phyloP scores from a whole-genome alignment of 2,329 filamentous ascomycete species.

The Trichoderma aggressivum region DNA sequence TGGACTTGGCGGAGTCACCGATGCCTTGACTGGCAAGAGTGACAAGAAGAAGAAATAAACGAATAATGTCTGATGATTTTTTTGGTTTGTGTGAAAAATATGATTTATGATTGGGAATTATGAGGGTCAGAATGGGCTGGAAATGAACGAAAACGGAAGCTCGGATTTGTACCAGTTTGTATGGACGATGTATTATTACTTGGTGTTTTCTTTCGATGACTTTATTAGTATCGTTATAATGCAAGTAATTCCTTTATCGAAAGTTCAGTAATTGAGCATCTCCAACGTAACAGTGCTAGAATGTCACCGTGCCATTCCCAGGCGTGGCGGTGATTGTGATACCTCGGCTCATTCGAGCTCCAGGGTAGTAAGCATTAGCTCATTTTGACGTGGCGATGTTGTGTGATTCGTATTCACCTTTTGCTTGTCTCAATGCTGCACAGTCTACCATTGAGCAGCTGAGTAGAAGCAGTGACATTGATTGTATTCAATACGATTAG shows the following conservation, averaged over 20 bases:
- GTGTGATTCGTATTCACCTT: background rate
- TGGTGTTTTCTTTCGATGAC: background rate
- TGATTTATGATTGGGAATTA: background rate
- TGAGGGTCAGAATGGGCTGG: background rate
- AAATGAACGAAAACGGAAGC: background rate
- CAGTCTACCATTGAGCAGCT: background rate
- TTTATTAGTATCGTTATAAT: background rate
- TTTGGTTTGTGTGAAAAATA: background rate
- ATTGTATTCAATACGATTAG: background rate
- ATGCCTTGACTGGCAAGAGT: conserved; percentile 44
- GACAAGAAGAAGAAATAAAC: conserved; percentile 30
- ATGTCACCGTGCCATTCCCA: background rate
- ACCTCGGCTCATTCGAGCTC: background rate
- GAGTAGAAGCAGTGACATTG: background rate
- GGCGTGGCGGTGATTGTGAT: background rate
- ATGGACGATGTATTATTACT: background rate
- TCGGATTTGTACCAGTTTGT: background rate
- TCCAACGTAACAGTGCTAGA: background rate
- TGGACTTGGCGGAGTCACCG: conserved; percentile 55
- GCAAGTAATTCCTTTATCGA: background rate
- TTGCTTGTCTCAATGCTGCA: background rate
- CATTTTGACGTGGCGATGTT: background rate
- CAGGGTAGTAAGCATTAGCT: background rate
- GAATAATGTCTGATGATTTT: background rate
- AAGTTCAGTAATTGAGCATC: background rate